Conservation (phyloP, 371 early-diverging fungal species). For the Haplosporangium sp. region DNA sequence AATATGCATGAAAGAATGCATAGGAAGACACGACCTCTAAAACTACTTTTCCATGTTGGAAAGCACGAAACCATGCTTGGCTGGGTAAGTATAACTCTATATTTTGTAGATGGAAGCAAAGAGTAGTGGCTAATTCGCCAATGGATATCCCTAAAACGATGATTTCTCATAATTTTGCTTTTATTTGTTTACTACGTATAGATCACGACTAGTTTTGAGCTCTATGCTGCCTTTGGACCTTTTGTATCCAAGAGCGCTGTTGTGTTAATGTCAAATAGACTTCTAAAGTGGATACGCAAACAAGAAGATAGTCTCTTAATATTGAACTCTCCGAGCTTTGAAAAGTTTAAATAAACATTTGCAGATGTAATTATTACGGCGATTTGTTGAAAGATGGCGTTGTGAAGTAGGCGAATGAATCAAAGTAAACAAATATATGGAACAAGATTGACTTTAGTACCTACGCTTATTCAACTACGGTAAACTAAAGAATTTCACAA, state of each 20-base stretch:
- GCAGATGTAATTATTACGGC: too few relatives aligned
- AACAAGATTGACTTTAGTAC: too few relatives aligned
- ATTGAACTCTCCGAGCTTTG: slow-evolving; percentile 73
- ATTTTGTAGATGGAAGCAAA: not conserved
- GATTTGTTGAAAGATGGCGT: too few relatives aligned
- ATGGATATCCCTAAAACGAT: not conserved
- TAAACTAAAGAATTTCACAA: too few relatives aligned
- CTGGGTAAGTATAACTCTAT: slow-evolving; percentile 64
- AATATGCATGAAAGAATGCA: slow-evolving; percentile 76
- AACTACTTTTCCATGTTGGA: slow-evolving; percentile 70
- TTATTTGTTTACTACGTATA: slow-evolving; percentile 27
- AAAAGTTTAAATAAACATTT: slow-evolving; percentile 43
- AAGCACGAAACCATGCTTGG: slow-evolving; percentile 75
- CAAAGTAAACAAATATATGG: slow-evolving; percentile 50
- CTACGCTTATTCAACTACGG: too few relatives aligned
- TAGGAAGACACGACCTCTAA: slow-evolving; percentile 65
- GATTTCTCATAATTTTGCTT: not conserved
- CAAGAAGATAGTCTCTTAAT: slow-evolving; percentile 79
- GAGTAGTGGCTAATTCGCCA: not conserved
- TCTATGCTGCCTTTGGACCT: slow-evolving; percentile 81
- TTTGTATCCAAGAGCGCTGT: slow-evolving; percentile 75
- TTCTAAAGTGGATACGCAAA: slow-evolving; percentile 81
- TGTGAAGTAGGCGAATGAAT: not conserved
- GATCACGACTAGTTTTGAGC: slow-evolving; percentile 77
- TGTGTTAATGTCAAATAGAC: slow-evolving; percentile 68